These are phyloP conservation scores for Albizia julibrissin DNA, from an alignment of 306 rosid genomes.

Conservation along the genomic window DNA sequence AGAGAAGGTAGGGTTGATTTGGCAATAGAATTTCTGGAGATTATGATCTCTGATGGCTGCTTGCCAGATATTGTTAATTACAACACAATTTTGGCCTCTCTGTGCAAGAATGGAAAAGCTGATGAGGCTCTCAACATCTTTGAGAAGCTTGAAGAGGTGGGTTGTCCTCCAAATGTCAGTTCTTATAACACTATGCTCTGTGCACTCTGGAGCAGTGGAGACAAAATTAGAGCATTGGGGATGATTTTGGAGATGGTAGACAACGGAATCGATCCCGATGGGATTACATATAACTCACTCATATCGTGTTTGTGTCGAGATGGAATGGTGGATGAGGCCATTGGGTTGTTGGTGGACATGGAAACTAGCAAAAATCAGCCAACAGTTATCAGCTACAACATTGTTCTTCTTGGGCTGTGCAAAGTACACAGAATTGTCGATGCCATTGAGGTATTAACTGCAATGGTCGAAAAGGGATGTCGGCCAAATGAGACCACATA, in stretches of 20 bases:
- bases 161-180: constrained; percentile 81
- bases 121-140: constrained; percentile 71
- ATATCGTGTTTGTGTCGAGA: constrained; percentile 89
- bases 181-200: constrained; percentile 85
- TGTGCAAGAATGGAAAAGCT: constrained; percentile 72
- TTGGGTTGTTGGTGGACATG: constrained; percentile 79
- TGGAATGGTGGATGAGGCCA: constrained; percentile 79
- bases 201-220: constrained; percentile 75
- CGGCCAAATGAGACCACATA: constrained; percentile 75
- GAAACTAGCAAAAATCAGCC: constrained; percentile 53
- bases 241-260: constrained; percentile 73
- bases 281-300: constrained; percentile 75
- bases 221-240: constrained; percentile 61
- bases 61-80: constrained; percentile 81
- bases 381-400: constrained; percentile 70
- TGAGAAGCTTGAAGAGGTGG: constrained; percentile 65
- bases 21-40: constrained; percentile 64
- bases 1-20: constrained; percentile 67
- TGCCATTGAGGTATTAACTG: constrained; percentile 66
- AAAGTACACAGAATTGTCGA: constrained; percentile 58
- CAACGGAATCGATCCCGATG: constrained; percentile 66
- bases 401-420: constrained; percentile 75
- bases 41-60: constrained; percentile 79
- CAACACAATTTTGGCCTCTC: constrained; percentile 70
- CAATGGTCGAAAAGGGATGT: constrained; percentile 71